These are phyloP conservation scores for Carex scoparia DNA, from an alignment of 176 grass and related monocot species.

Conservation along the genomic window DNA sequence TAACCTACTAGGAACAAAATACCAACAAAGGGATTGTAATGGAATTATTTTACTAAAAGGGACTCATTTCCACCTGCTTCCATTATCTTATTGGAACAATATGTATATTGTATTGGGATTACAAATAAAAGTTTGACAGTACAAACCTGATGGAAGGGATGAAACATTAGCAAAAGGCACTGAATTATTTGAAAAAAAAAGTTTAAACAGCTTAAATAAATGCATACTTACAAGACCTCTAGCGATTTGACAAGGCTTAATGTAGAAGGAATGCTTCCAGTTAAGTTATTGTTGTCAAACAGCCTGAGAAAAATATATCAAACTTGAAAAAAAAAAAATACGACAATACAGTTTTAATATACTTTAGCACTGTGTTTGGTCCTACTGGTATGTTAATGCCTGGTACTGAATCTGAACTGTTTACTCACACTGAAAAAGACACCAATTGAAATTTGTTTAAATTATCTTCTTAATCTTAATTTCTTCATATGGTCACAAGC, in stretches of 20 bases:
- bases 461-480: neutral
- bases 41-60: neutral
- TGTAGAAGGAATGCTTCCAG: conserved; percentile 60
- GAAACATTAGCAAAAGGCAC: neutral
- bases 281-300: conserved; percentile 79
- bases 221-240: conserved; percentile 76
- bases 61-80: neutral
- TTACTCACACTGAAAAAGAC: neutral
- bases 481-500: neutral
- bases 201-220: neutral
- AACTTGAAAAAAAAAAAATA: neutral
- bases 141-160: neutral
- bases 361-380: neutral
- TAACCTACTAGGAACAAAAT: neutral
- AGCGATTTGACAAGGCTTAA: conserved; percentile 41
- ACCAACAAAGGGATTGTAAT: neutral
- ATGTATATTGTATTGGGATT: neutral
- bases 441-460: neutral
- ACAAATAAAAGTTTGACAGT: neutral
- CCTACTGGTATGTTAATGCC: neutral
- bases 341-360: neutral
- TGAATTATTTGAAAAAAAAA: neutral
- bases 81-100: conserved; percentile 4
- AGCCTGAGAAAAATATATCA: conserved; percentile 39
- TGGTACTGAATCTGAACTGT: neutral